These are phyloP conservation scores for Euphorbia corollata DNA, from an alignment of 441 rosid species.

Conservation along the genomic window DNA sequence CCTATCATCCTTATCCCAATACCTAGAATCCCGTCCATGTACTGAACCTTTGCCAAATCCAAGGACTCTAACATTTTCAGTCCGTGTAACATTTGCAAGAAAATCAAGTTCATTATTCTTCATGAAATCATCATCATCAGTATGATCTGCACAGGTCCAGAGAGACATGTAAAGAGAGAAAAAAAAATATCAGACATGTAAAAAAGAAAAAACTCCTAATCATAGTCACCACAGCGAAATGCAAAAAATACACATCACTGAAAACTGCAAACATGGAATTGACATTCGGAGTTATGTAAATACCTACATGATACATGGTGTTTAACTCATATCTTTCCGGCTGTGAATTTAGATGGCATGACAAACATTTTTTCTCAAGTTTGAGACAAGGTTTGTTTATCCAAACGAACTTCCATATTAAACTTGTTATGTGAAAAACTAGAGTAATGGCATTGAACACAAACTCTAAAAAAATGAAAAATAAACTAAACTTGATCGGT, in stretches of 20 bases:
- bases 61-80: constrained; percentile 41
- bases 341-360: neutral
- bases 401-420: neutral
- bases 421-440: neutral
- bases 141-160: constrained; percentile 30
- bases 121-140: constrained; percentile 34
- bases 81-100: constrained; percentile 66
- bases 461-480: neutral
- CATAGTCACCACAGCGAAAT: neutral
- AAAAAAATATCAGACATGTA: neutral
- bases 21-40: constrained; percentile 78
- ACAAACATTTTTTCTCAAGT: neutral
- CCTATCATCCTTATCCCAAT: constrained; percentile 94
- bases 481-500: neutral
- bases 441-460: neutral
- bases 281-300: neutral
- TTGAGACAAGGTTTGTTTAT: neutral
- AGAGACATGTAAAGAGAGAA: constrained; percentile 3
- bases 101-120: constrained; percentile 53
- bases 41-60: constrained; percentile 67
- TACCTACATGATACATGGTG: neutral
- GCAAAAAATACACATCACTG: neutral
- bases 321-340: neutral
- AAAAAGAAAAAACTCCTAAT: neutral
- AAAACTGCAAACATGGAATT: neutral